Base-by-base conservation (phyloP, 2,329 filamentous ascomycete genomes). In the Microsporum canis region DNA sequence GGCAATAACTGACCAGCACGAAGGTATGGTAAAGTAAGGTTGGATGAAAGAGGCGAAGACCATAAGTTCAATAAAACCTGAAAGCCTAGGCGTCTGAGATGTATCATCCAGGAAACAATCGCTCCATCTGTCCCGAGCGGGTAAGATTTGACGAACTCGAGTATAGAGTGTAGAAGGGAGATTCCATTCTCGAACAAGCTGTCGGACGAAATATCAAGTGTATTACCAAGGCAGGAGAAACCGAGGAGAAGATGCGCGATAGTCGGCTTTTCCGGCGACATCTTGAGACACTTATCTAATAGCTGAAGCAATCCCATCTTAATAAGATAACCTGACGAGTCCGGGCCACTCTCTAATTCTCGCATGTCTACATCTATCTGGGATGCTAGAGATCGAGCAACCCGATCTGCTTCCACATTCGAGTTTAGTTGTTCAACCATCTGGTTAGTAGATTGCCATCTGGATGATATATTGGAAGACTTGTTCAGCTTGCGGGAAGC, bases 181-280 rank as follows among this genome's bases (percentile, higher is more conserved):
- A 81, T 82, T 12, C 60, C 51, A 14, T 82, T 79, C 10, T 85
- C 82, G 72, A 96, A 95, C 1, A 88, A 75, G 56, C 90, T 83
- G 33, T 85, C 82, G 0, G 84, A 76, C 58, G 87, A 81, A 36
- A 94, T 77, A 29, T 84, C 84, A 1, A 97, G 78, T 7, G 82
- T 81, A 64, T 85, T 86, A 39, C 87, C 83, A 49, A 85, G 83
- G 68, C 90, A 95, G 61, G 82, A 82, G 72, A 99, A 96, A 0
- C 94, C 94, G 3, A 99, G 83, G 1, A 99, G 78, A 53, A 95
- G 80, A 72, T 99, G 95, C 0, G 92, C 94, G 66, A 99, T 86
- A 1, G 88, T 95, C 3, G 94, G 91, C 66, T 86, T 84, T 67
- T 87, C 83, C 0, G 88, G 86, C 31, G 86, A 87, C 38, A 87